Base-by-base conservation (phyloP, 345 rosid genomes). In the Trapa bicornis region DNA sequence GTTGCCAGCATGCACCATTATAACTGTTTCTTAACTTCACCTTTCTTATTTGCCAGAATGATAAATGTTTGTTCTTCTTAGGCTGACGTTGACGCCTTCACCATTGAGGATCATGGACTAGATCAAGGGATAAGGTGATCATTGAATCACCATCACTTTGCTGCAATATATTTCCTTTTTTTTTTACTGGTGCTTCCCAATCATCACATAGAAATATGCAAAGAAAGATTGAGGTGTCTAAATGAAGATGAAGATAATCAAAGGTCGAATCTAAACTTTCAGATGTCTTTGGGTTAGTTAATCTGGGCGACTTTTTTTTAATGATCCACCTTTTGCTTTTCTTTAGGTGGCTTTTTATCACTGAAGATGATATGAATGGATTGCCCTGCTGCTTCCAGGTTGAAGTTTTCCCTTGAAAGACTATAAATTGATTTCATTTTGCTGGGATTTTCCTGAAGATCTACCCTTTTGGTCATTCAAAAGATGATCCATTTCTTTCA, bases 331-430 rank as follows among this genome's bases (percentile, higher is more conserved):
- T 16, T 22, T 12, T 13, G 15, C 35, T 50, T 32, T 41, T 61
- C 61, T 67, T 17, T 37, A 94, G 99, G 93, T 82, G 88, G 83
- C 91, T 94, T 78, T 94, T 91, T 83, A 89, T 94, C 79, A 91
- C 99, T 5, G 96, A 91, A 80, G 96, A 94, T 39, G 99, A 94
- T 75, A 91, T 94, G 77, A 94, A 91, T 85, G 82, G 65, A 81
- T 72, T 91, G 75, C 96, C 93, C 33, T 89, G 97, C 79, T 87
- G 97, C 79, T 87, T 94, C 87, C 91, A 87, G 89, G 99, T 91
- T 65, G 45, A 37, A 66, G 65, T 74, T 61, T 70, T 70, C 57
- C 52, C 63, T 56, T 58, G 63, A 37, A 36, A 39, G 37, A n/a
- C 33, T 47, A 17, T 47, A 52, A 70, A 32, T 37, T 67, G 65